Evolutionary conservation across 78 protist genomes (phyloP).

Genomic region (Reticulomyxa filosa): DNA sequence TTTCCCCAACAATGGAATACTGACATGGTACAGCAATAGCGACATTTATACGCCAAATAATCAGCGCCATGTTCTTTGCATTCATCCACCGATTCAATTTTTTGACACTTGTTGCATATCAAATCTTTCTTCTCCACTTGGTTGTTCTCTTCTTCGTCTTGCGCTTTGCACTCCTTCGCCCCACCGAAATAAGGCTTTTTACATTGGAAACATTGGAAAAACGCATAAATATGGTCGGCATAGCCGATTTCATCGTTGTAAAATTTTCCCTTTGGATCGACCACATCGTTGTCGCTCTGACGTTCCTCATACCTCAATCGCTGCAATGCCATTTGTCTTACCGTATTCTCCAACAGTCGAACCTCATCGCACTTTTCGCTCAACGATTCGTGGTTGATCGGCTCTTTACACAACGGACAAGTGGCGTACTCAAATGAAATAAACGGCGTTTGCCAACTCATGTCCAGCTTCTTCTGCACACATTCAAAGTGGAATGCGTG

Average conservation of each 20-base stretch:
- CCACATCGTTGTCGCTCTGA: background rate
- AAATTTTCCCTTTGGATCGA: background rate
- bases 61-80: too few relatives aligned
- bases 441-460: slow-evolving; percentile 32
- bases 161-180: slow-evolving; percentile 20
- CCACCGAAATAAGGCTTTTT: slow-evolving; percentile 47
- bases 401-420: slow-evolving; percentile 37
- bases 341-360: background rate
- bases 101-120: too few relatives aligned
- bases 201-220: slow-evolving; percentile 36
- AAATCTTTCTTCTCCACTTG: too few relatives aligned
- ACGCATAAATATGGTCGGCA: slow-evolving; percentile 26
- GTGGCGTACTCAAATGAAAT: slow-evolving; percentile 32
- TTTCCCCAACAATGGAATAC: background rate
- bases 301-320: slow-evolving; percentile 7
- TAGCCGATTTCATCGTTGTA: slow-evolving; percentile 17
- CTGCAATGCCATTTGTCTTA: background rate
- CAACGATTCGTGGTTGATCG: slow-evolving; percentile 23
- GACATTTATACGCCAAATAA: background rate
- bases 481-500: slow-evolving; percentile 42
- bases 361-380: background rate
- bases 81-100: too few relatives aligned
- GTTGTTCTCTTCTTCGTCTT: too few relatives aligned
- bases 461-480: slow-evolving; percentile 9
- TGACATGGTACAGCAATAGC: background rate